Percentiles rank a stretch among this genome's conserved stretches.
These are phyloP conservation scores for Globisporangium ultimum DNA, from an alignment of 352 stramenopile species.

Conservation along the genomic window DNA sequence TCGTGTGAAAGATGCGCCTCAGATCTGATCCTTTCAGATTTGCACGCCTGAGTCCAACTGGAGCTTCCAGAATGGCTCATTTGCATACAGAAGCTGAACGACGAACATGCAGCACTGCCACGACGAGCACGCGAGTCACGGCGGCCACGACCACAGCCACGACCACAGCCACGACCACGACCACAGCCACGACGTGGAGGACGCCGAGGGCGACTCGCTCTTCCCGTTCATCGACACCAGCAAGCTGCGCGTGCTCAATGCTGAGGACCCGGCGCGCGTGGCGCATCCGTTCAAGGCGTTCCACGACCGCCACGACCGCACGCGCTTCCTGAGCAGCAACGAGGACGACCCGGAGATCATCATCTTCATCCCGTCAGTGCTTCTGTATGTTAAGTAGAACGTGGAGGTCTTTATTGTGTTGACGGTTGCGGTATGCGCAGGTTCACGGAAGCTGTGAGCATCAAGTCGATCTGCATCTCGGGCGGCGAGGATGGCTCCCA, in stretches of 20 bases:
- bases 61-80: no score
- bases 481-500: conserved; percentile 72
- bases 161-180: conserved; percentile 57
- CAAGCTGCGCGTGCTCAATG: conserved; percentile 82
- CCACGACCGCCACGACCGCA: conserved; percentile 64
- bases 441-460: conserved; percentile 85
- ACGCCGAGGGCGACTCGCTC: conserved; percentile 74
- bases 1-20: conserved; percentile 1
- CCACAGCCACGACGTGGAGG: conserved; percentile 64
- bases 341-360: conserved; percentile 85
- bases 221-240: conserved; percentile 85
- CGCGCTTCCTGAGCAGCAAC: conserved; percentile 68
- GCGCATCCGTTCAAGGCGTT: conserved; percentile 82
- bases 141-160: conserved; percentile 59
- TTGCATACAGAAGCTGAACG: neutral
- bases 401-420: neutral
- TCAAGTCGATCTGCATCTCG: conserved; percentile 87
- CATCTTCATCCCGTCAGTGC: conserved; percentile 62
- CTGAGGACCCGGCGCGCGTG: conserved; percentile 50
- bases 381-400: neutral
- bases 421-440: conserved; percentile 12
- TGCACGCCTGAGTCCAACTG: no score
- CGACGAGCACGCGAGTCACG: conserved; percentile 45
- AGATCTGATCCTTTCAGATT: conserved; percentile 10
- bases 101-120: conserved; percentile 56